Evolutionary conservation across 805 yeast genomes (phyloP).

Genomic region (Pichia insulana): DNA sequence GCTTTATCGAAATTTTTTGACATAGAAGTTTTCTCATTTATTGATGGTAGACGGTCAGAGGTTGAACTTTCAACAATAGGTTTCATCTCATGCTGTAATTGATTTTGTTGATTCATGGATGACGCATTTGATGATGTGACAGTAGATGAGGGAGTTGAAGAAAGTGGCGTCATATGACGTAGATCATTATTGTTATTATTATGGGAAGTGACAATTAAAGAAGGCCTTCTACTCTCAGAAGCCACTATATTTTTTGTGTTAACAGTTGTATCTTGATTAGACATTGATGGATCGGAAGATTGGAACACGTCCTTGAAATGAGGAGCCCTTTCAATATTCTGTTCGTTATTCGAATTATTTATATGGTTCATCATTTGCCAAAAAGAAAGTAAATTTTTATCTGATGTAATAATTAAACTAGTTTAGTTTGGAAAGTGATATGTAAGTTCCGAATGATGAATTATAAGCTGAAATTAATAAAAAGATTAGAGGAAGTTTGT

Average conservation of each 20-base stretch:
- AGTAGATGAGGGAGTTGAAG: not conserved
- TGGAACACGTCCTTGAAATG: conserved; percentile 29
- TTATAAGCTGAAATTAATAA: no score
- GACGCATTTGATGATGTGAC: not conserved
- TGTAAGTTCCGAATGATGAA: no score
- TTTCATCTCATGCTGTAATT: no score
- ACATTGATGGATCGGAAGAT: conserved; percentile 16
- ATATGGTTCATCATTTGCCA: conserved; percentile 29
- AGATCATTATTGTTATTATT: conserved; percentile 12
- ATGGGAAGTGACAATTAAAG: conserved; percentile 21
- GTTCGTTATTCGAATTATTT: conserved; percentile 32
- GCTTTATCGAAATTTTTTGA: conserved; percentile 1
- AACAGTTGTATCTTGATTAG: conserved; percentile 7
- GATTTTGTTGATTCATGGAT: not conserved
- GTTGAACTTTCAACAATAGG: no score
- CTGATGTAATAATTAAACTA: no score
- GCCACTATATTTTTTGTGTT: conserved; percentile 12
- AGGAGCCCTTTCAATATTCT: conserved; percentile 24
- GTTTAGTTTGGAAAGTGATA: no score
- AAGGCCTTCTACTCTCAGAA: conserved; percentile 25
- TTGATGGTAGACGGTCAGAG: no score
- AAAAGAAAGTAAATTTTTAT: no score
- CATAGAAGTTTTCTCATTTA: not conserved
- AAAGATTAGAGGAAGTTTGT: no score
- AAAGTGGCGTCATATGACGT: conserved; percentile 9